phyloP scores from a whole-genome alignment of 2,329 filamentous ascomycete species.

The Phoma sp. region DNA sequence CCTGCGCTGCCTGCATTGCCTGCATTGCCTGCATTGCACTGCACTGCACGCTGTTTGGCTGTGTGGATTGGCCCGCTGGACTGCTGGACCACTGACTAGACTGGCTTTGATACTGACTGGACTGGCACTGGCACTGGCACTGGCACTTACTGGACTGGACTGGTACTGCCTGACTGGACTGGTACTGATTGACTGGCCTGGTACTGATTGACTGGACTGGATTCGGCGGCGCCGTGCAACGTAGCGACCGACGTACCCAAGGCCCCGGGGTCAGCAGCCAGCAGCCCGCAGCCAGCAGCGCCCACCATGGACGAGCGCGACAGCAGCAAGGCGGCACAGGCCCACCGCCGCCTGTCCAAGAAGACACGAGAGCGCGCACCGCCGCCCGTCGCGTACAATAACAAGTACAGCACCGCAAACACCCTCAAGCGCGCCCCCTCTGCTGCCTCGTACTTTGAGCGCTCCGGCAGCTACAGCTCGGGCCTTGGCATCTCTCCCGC shows the following conservation, averaged over 20 bases:
- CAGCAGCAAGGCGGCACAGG: conserved; percentile 21
- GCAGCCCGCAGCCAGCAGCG: neutral
- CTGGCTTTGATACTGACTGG: no score
- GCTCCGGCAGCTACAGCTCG: conserved; percentile 11
- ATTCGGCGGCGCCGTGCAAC: no score
- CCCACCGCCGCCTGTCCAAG: conserved; percentile 23
- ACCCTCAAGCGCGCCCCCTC: conserved; percentile 26
- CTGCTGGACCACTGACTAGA: no score
- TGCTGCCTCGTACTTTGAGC: conserved; percentile 28
- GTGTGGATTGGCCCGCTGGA: no score
- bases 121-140: no score
- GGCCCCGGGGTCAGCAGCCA: neutral
- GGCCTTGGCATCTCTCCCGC: conserved; percentile 21
- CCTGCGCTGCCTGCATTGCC: no score
- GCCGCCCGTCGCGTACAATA: conserved; percentile 27
- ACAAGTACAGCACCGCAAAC: conserved; percentile 13
- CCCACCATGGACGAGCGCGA: conserved; percentile 23
- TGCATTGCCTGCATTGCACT: no score
- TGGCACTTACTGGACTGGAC: no score
- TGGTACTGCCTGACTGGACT: no score
- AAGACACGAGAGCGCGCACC: conserved; percentile 22
- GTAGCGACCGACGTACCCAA: neutral
- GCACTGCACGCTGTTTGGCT: no score
- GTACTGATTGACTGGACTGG: no score
- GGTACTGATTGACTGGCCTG: no score